Conservation (phyloP, 2,329 filamentous ascomycete species). For the Talaromyces amestolkiae region DNA sequence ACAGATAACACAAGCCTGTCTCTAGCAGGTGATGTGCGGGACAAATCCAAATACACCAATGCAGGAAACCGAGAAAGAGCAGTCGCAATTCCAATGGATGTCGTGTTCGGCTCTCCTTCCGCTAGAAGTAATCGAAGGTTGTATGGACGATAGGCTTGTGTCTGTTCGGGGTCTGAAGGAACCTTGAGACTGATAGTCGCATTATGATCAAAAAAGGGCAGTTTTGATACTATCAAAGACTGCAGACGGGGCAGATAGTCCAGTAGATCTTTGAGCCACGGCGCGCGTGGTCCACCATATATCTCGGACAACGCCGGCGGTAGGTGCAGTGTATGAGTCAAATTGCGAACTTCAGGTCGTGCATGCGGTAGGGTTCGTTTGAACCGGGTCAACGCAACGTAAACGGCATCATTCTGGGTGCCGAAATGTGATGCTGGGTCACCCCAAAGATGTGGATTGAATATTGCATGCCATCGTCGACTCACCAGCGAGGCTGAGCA, state of each 20-base stretch:
- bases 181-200: conserved; percentile 52
- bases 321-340: conserved; percentile 62
- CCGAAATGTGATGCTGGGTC: conserved; percentile 63
- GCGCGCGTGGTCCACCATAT: conserved; percentile 57
- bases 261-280: conserved; percentile 60
- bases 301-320: conserved; percentile 61
- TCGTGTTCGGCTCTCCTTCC: conserved; percentile 58
- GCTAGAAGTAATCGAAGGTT: conserved; percentile 57
- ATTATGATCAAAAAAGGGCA: conserved; percentile 63
- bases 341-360: conserved; percentile 50
- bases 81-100: conserved; percentile 52
- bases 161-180: conserved; percentile 18
- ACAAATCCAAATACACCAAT: conserved; percentile 59
- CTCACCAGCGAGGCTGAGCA: conserved; percentile 57
- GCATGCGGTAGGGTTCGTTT: conserved; percentile 56
- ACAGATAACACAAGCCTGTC: conserved; percentile 49
- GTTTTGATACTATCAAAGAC: conserved; percentile 56
- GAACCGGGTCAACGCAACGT: conserved; percentile 60
- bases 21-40: conserved; percentile 51
- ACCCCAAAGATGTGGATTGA: conserved; percentile 60
- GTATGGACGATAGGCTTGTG: conserved; percentile 32
- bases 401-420: conserved; percentile 59
- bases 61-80: conserved; percentile 54
- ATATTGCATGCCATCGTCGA: conserved; percentile 57
- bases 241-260: conserved; percentile 59